These are phyloP conservation scores for Nannizzia gypsea DNA, from an alignment of 2,329 filamentous ascomycete genomes.

Conservation along the genomic window DNA sequence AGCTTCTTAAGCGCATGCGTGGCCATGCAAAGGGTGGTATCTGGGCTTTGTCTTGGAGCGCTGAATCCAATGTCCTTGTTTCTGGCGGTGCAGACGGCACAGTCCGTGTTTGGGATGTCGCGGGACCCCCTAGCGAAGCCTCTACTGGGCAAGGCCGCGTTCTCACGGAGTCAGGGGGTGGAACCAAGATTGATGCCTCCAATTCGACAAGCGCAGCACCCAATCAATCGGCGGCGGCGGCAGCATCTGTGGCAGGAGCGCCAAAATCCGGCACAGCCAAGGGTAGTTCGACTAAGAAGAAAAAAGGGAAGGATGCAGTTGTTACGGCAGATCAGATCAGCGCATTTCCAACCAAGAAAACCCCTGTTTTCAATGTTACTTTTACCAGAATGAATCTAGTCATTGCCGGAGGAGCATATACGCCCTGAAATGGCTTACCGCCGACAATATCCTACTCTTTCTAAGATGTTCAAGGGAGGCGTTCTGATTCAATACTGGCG, in stretches of 20 bases:
- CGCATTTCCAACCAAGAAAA: conserved; percentile 92
- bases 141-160: conserved; percentile 47
- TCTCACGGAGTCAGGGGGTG: conserved; percentile 38
- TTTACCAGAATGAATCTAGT: conserved; percentile 95
- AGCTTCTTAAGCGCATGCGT: conserved; percentile 79
- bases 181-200: conserved; percentile 41
- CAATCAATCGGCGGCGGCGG: conserved; percentile 26
- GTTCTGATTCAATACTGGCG: neutral
- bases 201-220: conserved; percentile 32
- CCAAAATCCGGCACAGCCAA: neutral
- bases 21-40: conserved; percentile 90
- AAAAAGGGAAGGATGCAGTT: conserved; percentile 80
- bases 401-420: conserved; percentile 63
- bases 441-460: neutral
- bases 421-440: conserved; percentile 32
- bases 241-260: conserved; percentile 24
- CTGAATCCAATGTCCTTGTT: conserved; percentile 79
- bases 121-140: conserved; percentile 51
- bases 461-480: neutral
- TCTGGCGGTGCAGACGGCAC: conserved; percentile 87
- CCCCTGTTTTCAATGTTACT: conserved; percentile 79
- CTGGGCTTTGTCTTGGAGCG: conserved; percentile 84
- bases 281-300: conserved; percentile 34
- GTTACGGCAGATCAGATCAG: conserved; percentile 89
- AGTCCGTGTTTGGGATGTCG: conserved; percentile 86